phyloP scores from a whole-genome alignment of 2,329 filamentous ascomycete genomes.

The Acrodontium crateriforme region DNA sequence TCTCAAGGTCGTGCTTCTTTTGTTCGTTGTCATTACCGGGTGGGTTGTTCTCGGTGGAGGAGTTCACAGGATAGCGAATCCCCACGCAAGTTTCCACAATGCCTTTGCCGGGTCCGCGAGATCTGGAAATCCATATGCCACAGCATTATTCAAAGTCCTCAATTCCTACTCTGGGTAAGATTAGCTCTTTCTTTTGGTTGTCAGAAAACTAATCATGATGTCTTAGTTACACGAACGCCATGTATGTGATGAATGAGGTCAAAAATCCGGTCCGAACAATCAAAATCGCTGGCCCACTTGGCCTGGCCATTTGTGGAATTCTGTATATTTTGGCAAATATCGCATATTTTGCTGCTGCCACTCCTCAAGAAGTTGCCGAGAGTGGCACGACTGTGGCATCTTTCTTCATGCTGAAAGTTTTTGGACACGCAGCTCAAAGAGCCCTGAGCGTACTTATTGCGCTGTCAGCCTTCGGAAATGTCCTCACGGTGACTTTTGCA shows the following conservation, averaged over 20 bases:
- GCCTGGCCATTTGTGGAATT: slow-evolving; percentile 17
- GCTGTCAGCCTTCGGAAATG: slow-evolving; percentile 42
- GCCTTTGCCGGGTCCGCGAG: slow-evolving; percentile 35
- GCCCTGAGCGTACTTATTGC: slow-evolving; percentile 34
- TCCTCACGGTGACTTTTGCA: slow-evolving; percentile 44
- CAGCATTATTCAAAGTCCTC: slow-evolving; percentile 43
- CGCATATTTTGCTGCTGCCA: slow-evolving; percentile 32
- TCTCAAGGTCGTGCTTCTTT: slow-evolving; percentile 35
- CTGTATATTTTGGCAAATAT: slow-evolving; percentile 18
- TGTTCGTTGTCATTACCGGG: slow-evolving; percentile 42
- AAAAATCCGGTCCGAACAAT: slow-evolving; percentile 46
- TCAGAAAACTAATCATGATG: no score
- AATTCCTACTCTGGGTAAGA: slow-evolving; percentile 31
- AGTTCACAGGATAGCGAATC: slow-evolving; percentile 31
- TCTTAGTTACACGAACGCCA: slow-evolving; percentile 45
- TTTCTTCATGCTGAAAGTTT: slow-evolving; percentile 35
- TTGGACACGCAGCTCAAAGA: slow-evolving; percentile 6
- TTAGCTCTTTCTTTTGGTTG: no score
- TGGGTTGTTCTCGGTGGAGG: slow-evolving; percentile 46
- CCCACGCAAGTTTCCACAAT: slow-evolving; percentile 38
- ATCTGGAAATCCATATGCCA: slow-evolving; percentile 36
- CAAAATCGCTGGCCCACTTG: slow-evolving; percentile 30
- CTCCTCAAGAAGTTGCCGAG: slow-evolving; percentile 16
- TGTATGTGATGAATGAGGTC: slow-evolving; percentile 49
- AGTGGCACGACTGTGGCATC: slow-evolving; percentile 28